Percentiles rank a stretch among this genome's conserved stretches.
Conservation (phyloP, 495 filamentous ascomycete species). For the Jackrogersella multiformis region DNA sequence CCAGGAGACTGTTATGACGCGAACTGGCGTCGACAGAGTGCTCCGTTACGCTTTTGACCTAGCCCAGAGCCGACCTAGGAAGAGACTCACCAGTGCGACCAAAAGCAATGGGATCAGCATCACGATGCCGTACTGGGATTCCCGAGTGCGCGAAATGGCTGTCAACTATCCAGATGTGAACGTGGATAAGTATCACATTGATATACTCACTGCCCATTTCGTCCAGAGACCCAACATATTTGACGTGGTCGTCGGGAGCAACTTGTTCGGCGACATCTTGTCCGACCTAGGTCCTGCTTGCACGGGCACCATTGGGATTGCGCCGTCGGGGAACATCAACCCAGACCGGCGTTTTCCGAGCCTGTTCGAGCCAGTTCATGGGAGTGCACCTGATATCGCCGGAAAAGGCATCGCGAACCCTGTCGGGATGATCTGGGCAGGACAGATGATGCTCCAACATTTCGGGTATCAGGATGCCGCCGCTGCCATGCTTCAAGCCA, state of each 20-base stretch:
- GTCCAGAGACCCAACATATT: constrained; percentile 79
- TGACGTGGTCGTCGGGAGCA: constrained; percentile 85
- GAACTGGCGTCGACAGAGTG: constrained; percentile 80
- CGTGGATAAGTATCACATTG: constrained; percentile 80
- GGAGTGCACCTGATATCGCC: constrained; percentile 73
- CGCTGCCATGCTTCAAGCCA: constrained; percentile 68
- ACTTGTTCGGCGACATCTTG: constrained; percentile 87
- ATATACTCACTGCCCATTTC: constrained; percentile 84
- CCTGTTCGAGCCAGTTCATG: constrained; percentile 92
- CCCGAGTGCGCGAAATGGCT: constrained; percentile 73
- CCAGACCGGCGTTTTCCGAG: constrained; percentile 66
- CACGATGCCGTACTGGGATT: constrained; percentile 78
- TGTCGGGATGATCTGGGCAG: constrained; percentile 73
- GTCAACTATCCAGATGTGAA: constrained; percentile 78
- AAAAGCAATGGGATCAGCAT: constrained; percentile 84
- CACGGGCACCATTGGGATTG: constrained; percentile 81
- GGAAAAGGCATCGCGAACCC: constrained; percentile 78
- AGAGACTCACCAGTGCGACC: constrained; percentile 78
- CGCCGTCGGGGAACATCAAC: constrained; percentile 82
- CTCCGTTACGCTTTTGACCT: constrained; percentile 78
- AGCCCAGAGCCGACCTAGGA: constrained; percentile 75
- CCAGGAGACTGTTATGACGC: constrained; percentile 74
- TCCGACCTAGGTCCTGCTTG: constrained; percentile 86
- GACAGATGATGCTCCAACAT: constrained; percentile 79
- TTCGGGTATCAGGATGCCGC: constrained; percentile 71